phyloP scores from a whole-genome alignment of 2,329 filamentous ascomycete genomes.

The Aspergillus candidus region DNA sequence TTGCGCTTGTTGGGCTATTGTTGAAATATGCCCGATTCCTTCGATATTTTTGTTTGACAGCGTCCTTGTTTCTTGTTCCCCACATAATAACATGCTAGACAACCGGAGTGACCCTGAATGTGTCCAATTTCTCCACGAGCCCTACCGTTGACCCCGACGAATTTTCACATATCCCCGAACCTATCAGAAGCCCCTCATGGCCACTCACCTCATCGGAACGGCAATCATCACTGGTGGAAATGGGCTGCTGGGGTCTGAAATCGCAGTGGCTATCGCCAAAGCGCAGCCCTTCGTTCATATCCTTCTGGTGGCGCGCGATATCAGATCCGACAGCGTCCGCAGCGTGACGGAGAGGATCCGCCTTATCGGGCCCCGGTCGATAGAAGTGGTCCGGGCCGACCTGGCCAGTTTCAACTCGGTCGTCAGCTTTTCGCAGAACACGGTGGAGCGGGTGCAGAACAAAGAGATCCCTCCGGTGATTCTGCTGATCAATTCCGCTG shows the following conservation, averaged over 20 bases:
- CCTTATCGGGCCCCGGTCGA: conserved; percentile 28
- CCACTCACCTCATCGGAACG: conserved; percentile 30
- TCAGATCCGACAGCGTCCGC: conserved; percentile 24
- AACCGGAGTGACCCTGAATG: not conserved
- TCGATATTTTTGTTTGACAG: no score
- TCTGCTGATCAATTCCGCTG: conserved; percentile 29
- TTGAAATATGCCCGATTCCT: no score
- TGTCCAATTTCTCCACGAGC: not conserved
- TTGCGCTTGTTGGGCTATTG: no score
- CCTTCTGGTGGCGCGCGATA: conserved; percentile 27
- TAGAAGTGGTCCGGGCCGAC: conserved; percentile 28
- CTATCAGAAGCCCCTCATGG: conserved; percentile 16
- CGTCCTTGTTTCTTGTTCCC: no score
- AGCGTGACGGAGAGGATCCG: conserved; percentile 24
- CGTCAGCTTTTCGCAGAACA: conserved; percentile 24
- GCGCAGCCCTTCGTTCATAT: conserved; percentile 32
- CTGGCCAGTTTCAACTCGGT: conserved; percentile 29
- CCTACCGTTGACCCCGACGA: not conserved
- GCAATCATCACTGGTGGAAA: conserved; percentile 35
- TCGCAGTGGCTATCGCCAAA: conserved; percentile 31
- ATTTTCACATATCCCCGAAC: not conserved
- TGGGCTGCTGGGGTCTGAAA: conserved; percentile 31
- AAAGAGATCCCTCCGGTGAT: conserved; percentile 33
- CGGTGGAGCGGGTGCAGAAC: conserved; percentile 27
- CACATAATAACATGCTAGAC: no score